A percentile compares a stretch with the other conserved stretches of the same genome.
phyloP scores from a whole-genome alignment of 176 grass and related monocot species.

The Eleusine coracana region DNA sequence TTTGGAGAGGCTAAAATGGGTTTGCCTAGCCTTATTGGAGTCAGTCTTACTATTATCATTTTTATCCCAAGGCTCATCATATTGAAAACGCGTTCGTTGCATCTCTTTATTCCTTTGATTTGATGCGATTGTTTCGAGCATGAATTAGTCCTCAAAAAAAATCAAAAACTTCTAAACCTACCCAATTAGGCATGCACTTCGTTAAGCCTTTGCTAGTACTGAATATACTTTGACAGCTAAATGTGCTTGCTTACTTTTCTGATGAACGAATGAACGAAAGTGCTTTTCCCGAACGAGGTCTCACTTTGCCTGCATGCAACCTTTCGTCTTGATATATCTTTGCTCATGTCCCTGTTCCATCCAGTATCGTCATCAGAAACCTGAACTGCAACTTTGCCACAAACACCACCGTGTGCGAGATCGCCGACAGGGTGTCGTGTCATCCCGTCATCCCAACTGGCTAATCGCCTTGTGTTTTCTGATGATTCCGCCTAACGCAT shows the following conservation, averaged over 20 bases:
- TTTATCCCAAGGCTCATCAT: no score
- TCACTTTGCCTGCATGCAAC: neutral
- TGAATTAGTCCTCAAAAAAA: neutral
- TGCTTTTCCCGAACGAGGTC: neutral
- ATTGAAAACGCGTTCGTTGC: no score
- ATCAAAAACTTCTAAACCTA: neutral
- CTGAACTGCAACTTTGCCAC: conserved; percentile 4
- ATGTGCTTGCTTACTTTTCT: neutral
- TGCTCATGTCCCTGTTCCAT: neutral
- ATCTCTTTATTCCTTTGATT: neutral
- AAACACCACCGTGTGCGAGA: neutral
- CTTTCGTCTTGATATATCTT: conserved; percentile 15
- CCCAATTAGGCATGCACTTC: neutral
- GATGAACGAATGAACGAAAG: neutral
- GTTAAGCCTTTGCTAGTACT: conserved; percentile 14
- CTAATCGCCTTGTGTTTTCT: neutral
- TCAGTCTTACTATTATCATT: no score
- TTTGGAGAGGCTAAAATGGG: no score
- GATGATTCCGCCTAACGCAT: neutral
- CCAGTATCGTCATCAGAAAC: neutral
- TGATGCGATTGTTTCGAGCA: neutral
- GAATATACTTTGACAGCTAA: neutral
- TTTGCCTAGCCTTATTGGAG: no score
- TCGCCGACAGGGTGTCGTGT: conserved; percentile 29
- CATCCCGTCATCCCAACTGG: neutral